Conservation (phyloP, 2,329 filamentous ascomycete species). For the Paecilomyces variotii region DNA sequence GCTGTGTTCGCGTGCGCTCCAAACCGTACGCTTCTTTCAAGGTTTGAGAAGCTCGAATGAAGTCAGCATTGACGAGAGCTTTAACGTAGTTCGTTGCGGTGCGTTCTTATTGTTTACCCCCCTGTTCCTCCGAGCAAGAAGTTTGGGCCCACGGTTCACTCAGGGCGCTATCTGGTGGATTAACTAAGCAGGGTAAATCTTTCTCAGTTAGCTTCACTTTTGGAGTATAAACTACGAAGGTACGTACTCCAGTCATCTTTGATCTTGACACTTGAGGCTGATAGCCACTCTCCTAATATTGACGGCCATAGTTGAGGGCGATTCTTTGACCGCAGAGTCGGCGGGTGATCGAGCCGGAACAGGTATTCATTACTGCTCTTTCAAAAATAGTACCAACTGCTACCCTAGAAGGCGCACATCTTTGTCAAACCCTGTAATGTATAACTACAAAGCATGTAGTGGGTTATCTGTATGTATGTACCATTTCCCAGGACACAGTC, state of each 20-base stretch:
- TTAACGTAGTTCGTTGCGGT: background rate
- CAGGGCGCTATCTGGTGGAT: background rate
- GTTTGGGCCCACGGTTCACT: background rate
- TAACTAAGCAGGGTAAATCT: background rate
- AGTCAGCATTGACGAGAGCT: background rate
- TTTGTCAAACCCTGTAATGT: too few species aligned
- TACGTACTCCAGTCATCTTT: background rate
- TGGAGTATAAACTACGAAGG: background rate
- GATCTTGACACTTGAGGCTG: too few species aligned
- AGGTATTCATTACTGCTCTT: too few species aligned
- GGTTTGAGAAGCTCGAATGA: background rate
- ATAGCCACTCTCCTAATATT: too few species aligned
- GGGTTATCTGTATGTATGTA: too few species aligned
- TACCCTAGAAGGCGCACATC: too few species aligned
- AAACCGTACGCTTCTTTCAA: background rate
- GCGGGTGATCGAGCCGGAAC: too few species aligned
- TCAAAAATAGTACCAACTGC: too few species aligned
- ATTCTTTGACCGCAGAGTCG: too few species aligned
- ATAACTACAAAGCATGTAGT: too few species aligned
- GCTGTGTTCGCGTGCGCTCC: background rate
- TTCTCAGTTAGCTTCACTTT: background rate
- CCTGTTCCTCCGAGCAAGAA: background rate
- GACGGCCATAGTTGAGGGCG: too few species aligned
- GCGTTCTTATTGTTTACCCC: constrained; percentile 2
- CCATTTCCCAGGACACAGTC: too few species aligned